A percentile compares a stretch with the other conserved stretches of the same genome.
Evolutionary conservation across 148 eudicot species (phyloP).

Genomic region (Rhododendron griersonianum): DNA sequence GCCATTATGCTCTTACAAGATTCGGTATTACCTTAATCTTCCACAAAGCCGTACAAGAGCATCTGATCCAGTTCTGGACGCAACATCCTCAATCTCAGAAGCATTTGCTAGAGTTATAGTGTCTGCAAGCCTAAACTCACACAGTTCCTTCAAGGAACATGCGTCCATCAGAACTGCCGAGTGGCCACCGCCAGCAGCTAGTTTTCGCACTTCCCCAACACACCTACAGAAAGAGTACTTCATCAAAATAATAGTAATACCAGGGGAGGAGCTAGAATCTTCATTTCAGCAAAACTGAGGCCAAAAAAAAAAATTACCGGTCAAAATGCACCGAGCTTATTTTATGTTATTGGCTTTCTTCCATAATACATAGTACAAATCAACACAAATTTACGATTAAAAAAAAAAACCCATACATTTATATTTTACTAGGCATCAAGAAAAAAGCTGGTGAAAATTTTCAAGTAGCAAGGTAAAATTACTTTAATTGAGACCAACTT

Average conservation of each 20-base stretch:
- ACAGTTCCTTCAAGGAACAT: slow-evolving; percentile 84
- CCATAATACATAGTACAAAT: not conserved
- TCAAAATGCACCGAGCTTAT: not conserved
- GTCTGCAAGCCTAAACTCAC: slow-evolving; percentile 91
- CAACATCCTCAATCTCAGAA: slow-evolving; percentile 73
- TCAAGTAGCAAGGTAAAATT: not conserved
- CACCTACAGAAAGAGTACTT: slow-evolving; percentile 55
- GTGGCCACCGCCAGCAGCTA: slow-evolving; percentile 98
- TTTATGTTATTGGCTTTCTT: not conserved
- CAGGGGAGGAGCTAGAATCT: not conserved
- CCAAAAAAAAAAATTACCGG: not conserved
- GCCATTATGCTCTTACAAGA: not conserved
- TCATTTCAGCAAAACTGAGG: not conserved
- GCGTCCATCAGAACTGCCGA: slow-evolving; percentile 96
- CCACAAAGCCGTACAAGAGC: slow-evolving; percentile 85
- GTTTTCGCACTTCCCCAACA: slow-evolving; percentile 90
- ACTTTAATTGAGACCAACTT: not conserved
- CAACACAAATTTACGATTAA: not conserved
- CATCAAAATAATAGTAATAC: not conserved
- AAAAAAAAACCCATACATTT: not conserved
- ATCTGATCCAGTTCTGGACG: slow-evolving; percentile 83
- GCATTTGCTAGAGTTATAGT: slow-evolving; percentile 63
- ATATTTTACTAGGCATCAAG: not conserved
- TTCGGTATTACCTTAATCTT: slow-evolving; percentile 61
- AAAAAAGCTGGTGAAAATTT: not conserved